A percentile compares a stretch with the other conserved stretches of the same genome.
Evolutionary conservation across 1,284 basidiomycete genomes (phyloP).

Genomic region (Cutaneotrichosporon dermatis): DNA sequence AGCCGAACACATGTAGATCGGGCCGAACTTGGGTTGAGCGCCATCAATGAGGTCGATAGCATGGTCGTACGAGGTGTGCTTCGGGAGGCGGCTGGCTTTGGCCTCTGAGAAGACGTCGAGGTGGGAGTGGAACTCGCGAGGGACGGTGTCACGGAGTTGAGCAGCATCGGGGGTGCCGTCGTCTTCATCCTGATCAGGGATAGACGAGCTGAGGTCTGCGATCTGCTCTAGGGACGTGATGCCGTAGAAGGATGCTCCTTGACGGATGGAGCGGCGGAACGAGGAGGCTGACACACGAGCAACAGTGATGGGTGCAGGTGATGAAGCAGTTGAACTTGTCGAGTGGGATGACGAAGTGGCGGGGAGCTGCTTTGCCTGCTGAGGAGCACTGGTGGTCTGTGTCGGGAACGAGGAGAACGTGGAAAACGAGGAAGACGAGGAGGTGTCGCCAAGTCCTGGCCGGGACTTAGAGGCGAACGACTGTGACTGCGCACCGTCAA

Average conservation of each 20-base stretch:
- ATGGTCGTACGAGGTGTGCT: conserved; percentile 3
- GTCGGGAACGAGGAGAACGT: too few species aligned
- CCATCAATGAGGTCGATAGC: conserved; percentile 31
- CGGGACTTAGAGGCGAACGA: too few species aligned
- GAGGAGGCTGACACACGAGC: too few species aligned
- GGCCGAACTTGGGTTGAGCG: conserved; percentile 40
- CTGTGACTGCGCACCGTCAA: neutral
- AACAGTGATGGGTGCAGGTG: neutral
- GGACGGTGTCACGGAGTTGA: neutral
- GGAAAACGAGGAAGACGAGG: too few species aligned
- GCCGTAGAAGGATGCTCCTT: too few species aligned
- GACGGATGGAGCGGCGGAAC: neutral
- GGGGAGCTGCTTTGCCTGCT: too few species aligned
- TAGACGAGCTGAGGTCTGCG: neutral
- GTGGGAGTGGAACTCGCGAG: neutral
- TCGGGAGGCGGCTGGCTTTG: neutral
- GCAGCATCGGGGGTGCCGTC: too few species aligned
- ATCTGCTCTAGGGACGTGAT: neutral
- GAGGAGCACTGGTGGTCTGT: too few species aligned
- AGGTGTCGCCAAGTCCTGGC: too few species aligned
- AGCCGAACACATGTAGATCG: conserved; percentile 43
- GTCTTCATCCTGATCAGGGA: neutral
- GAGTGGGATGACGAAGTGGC: too few species aligned
- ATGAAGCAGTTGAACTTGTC: too few species aligned
- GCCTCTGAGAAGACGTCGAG: neutral